Evolutionary conservation across 331 rosid species (phyloP), one percentile per base, ranked within the genome.

Genomic region (Erythrophleum ivorense): DNA sequence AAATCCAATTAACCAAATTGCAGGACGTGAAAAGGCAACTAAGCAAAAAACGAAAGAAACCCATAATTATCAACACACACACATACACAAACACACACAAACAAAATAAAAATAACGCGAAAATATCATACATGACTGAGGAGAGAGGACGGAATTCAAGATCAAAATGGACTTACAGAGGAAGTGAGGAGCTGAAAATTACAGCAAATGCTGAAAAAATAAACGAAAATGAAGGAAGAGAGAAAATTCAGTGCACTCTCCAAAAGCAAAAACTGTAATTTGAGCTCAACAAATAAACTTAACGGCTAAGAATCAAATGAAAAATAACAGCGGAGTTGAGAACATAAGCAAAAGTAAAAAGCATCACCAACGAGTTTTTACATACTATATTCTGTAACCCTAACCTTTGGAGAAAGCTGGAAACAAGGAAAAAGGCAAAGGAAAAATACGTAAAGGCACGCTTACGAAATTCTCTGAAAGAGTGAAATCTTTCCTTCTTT

Each of bases 121-220:
- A 75, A 59, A 34, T 18, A 19, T 13, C 49, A 72, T 77, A 15
- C 38, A 72, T 49, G 36, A 21, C 19, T 7, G 64, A 31, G 13
- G 19, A 12, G n/a, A 18, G 59, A 84, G 24, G 36, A 45, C 53
- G 75, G 72, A 78, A 79, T 71, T 84, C 60, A 62, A 69, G 71
- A 54, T 4, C n/a, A 49, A 81, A 65, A 68, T n/a, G 81, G 40
- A 82, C 83, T 89, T 73, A 86, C 80, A 74, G 78, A 79, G 66
- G 72, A 73, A 80, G 40, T 79, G 81, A 74, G 54, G 69, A 81
- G 86, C 67, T 40, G 62, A 79, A 66, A 78, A 76, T 38, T 58
- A 43, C 15, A 64, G 73, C 63, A 88, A 92, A 96, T 91, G 97
- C 89, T 68, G 94, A 81, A 75, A 64, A 52, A 81, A 82, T 57